Conservation (phyloP, 352 stramenopile genomes). For the Peronospora destructor region DNA sequence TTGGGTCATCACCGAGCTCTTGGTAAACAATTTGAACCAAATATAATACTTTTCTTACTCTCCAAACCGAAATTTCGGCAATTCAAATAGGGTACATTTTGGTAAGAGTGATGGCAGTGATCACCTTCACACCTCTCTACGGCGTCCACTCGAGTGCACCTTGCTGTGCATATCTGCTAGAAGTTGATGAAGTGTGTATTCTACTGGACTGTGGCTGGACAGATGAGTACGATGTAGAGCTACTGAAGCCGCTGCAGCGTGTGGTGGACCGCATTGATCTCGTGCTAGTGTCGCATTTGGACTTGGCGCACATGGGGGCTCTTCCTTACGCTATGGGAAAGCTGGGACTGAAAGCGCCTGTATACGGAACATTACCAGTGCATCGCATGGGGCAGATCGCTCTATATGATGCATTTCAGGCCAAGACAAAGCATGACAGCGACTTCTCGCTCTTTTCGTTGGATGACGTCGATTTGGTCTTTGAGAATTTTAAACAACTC, state of each 20-base stretch:
- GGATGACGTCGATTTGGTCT: constrained; percentile 91
- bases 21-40: too few species aligned
- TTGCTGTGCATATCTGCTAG: constrained; percentile 84
- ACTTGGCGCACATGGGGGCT: constrained; percentile 87
- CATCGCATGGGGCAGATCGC: constrained; percentile 96
- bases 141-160: constrained; percentile 73
- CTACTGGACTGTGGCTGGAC: constrained; percentile 89
- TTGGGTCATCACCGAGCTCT: too few species aligned
- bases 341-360: constrained; percentile 74
- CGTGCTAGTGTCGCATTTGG: constrained; percentile 85
- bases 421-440: constrained; percentile 88
- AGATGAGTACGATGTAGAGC: constrained; percentile 79
- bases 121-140: constrained; percentile 88
- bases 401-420: constrained; percentile 93
- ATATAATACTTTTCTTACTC: too few species aligned
- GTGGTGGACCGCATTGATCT: constrained; percentile 84
- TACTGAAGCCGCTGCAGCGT: constrained; percentile 75
- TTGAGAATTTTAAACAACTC: constrained; percentile 89
- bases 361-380: constrained; percentile 92
- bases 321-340: constrained; percentile 86
- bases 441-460: constrained; percentile 88
- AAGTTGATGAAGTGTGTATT: constrained; percentile 89
- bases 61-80: too few species aligned
- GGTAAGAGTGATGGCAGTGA: constrained; percentile 64
- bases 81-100: too few species aligned